Conservation (phyloP, 352 stramenopile genomes). For the Stephanocyclus meneghinianus region DNA sequence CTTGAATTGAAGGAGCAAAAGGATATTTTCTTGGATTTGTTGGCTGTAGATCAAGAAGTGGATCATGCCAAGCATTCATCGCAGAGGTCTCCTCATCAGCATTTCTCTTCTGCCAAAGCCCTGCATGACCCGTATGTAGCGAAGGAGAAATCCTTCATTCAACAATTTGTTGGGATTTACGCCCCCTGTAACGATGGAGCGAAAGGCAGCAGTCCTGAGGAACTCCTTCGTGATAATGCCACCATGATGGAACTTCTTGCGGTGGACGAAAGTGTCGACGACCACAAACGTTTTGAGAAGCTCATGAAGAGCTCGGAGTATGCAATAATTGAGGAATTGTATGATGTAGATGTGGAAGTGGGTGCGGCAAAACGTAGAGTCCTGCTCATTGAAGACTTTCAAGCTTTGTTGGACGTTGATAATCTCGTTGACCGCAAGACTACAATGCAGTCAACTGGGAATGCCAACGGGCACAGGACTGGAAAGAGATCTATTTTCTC, state of each 20-base stretch:
- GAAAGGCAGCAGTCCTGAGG: neutral
- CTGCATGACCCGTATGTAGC: constrained; percentile 39
- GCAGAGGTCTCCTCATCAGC: neutral
- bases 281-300: constrained; percentile 23
- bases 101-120: constrained; percentile 19
- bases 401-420: constrained; percentile 43
- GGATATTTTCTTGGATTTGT: constrained; percentile 42
- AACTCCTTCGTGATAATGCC: constrained; percentile 29
- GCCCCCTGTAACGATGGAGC: constrained; percentile 10
- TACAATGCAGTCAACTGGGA: neutral
- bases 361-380: constrained; percentile 26
- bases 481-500: constrained; percentile 27
- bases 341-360: constrained; percentile 29
- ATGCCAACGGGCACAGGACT: neutral
- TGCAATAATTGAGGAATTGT: constrained; percentile 37
- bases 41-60: constrained; percentile 34
- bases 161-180: constrained; percentile 36
- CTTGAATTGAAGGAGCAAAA: constrained; percentile 19
- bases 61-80: constrained; percentile 10
- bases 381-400: constrained; percentile 34
- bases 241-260: constrained; percentile 42
- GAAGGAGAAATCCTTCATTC: constrained; percentile 12
- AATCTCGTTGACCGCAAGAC: constrained; percentile 24
- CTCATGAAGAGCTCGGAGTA: constrained; percentile 21
- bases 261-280: constrained; percentile 46